A percentile compares a stretch with the other conserved stretches of the same genome.
Conservation (phyloP, 768 basidiomycete species). For the Leucocoprinus sp. region DNA sequence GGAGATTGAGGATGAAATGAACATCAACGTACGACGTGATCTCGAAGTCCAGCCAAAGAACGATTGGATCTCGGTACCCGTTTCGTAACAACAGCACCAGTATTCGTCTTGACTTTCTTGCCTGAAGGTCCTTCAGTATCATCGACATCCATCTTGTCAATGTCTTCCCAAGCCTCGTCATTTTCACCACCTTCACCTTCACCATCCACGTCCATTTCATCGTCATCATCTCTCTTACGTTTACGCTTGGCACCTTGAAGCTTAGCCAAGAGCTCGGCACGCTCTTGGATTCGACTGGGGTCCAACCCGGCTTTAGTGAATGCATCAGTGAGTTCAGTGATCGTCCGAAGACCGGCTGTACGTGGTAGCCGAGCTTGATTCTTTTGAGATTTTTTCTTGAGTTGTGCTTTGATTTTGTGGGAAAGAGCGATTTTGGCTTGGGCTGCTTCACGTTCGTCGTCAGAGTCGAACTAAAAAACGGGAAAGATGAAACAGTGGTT, state of each 20-base stretch:
- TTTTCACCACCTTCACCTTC: constrained; percentile 38
- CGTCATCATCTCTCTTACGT: constrained; percentile 50
- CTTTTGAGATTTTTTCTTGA: constrained; percentile 80
- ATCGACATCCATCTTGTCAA: constrained; percentile 43
- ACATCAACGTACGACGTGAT: constrained; percentile 47
- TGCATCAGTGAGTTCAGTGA: constrained; percentile 68
- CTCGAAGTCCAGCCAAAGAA: constrained; percentile 71
- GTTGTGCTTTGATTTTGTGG: constrained; percentile 66
- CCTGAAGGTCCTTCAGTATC: constrained; percentile 40
- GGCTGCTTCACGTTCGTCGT: constrained; percentile 75
- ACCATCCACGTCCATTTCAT: constrained; percentile 54
- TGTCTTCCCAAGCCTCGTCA: constrained; percentile 39
- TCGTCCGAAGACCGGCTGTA: constrained; percentile 64
- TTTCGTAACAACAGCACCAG: constrained; percentile 44
- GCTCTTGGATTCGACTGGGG: constrained; percentile 78
- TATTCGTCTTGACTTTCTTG: constrained; percentile 57
- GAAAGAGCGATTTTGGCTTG: constrained; percentile 50
- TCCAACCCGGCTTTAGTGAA: constrained; percentile 87
- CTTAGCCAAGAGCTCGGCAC: constrained; percentile 81
- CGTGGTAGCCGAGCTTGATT: constrained; percentile 74
- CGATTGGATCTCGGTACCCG: constrained; percentile 65
- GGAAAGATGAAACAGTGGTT: constrained; percentile 1
- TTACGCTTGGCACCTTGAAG: constrained; percentile 62
- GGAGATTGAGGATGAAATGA: neutral
- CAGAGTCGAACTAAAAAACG: constrained; percentile 43